Conservation (phyloP, 2,329 filamentous ascomycete species). For the Ramularia endophylla region DNA sequence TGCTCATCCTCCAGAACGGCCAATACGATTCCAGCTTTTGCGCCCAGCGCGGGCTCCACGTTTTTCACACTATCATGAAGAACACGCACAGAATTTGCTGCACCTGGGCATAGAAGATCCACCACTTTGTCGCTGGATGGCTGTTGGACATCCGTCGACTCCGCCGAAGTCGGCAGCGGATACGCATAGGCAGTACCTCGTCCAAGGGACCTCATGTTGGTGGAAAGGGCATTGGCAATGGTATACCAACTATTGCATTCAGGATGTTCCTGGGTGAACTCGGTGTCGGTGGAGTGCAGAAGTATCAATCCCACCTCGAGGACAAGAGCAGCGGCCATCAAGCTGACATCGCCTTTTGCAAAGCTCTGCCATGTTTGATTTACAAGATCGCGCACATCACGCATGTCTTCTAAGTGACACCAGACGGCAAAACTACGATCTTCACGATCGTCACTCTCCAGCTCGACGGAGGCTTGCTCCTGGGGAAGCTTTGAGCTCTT, state of each 20-base stretch:
- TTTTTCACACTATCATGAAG: not conserved
- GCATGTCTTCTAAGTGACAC: slow-evolving; percentile 9
- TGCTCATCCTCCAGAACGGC: not conserved
- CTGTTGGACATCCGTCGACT: not conserved
- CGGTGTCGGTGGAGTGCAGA: slow-evolving; percentile 4
- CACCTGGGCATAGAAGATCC: not conserved
- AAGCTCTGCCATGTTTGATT: slow-evolving; percentile 7
- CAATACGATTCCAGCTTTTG: not conserved
- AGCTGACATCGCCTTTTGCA: slow-evolving; percentile 4
- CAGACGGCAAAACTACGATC: slow-evolving; percentile 5
- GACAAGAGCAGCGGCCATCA: slow-evolving; percentile 3
- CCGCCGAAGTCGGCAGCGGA: not conserved
- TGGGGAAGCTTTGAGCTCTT: not conserved
- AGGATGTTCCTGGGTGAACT: not conserved
- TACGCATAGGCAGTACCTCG: slow-evolving; percentile 1
- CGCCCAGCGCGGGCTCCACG: not conserved
- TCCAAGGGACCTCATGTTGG: slow-evolving; percentile 1
- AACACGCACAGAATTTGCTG: not conserved
- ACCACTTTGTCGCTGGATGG: not conserved
- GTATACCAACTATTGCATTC: not conserved
- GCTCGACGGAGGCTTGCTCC: not conserved
- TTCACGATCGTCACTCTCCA: slow-evolving; percentile 1
- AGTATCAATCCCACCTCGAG: slow-evolving; percentile 6
- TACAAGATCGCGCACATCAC: slow-evolving; percentile 5
- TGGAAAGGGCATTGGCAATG: slow-evolving; percentile 3